Evolutionary conservation across 768 basidiomycete species (phyloP), one percentile per base, ranked within the genome.

Genomic region (Naganishia kalamii): DNA sequence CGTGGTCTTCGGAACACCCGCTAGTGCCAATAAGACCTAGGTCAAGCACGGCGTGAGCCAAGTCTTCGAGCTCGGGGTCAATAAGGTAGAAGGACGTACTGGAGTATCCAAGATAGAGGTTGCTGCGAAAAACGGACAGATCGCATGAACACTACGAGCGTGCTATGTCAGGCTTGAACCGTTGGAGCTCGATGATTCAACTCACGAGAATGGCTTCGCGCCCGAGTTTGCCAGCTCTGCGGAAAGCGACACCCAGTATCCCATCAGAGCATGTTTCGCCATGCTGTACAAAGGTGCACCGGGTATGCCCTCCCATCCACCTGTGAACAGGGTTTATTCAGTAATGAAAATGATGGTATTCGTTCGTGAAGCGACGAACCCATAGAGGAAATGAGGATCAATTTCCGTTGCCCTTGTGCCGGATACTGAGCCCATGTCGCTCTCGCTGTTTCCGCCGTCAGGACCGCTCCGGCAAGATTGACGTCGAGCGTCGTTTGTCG

Each of bases 91-190:
- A 37, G 1, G 35, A 41, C 57, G 10, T 57, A 67, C 66, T 33
- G 61, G 21, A 40, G 21, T 33, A 5, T 47, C 46, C 10, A 67
- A 23, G n/a, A 67, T 52, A 5, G 48, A 32, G 21, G 66, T 67
- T 21, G 46, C 66, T 67, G 66, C 62, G 32, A 67, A 67, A 44
- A 67, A 67, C 23, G 66, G 66, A 40, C 66, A 67, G 25, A 67
- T 52, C 27, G 50, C 61, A 59, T 67, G 60, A 33, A 60, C 62
- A 1, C 66, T 67, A 29, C 2, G 23, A 2, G 0, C 10, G 41
- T 11, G 12, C 19, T 6, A 29, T 23, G 3, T 5, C 48, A 4
- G 33, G 3, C 17, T 13, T 11, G 12, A 21, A 12, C 15, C 7
- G 5, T 51, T 2, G 11, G 2, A 12, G 29, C 4, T 13, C 19